Evolutionary conservation across 23 red algal genomes (phyloP), one percentile per base, ranked within the genome.

Genomic region (Rhodosorus marinus): DNA sequence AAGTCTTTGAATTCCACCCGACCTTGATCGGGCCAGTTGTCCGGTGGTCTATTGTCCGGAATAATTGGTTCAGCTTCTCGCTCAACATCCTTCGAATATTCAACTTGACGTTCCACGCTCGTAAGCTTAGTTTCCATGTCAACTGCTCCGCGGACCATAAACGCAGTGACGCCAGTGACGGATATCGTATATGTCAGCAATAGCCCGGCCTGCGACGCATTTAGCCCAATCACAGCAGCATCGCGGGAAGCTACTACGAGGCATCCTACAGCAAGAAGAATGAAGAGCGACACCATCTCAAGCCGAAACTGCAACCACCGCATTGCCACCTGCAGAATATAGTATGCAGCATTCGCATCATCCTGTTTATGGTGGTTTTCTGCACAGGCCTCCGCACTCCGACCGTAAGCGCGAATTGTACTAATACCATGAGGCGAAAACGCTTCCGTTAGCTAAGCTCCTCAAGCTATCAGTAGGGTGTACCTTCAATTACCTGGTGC

Each of bases 101-200:
- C 67, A 9, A 59, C 67, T 17, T 86, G 47, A 11, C 78, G 72
- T 46, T 98, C 90, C 29, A 98, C 64, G 0, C 68, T 55, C 34
- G 40, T 80, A 73, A 98, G 63, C 33, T 84, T 66, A 5, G 59
- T 85, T 59, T 98, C 90, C 6, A 74, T 66, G 22, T 98, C 90
- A 14, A 80, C 81, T 29, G 62, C 74, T 58, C 69, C 72, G 20
- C 90, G 57, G 7, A 98, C 72, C 40, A 70, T 62, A 74, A 74
- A 92, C 1, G 65, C 64, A 53, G 81, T 56, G 21, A 38, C 29
- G 20, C 65, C 61, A 14, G 76, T 54, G 17, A 72, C 69, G 59
- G 66, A 51, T 40, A 92, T 60, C 6, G 52, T 56, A 45, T 98
- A 98, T 19, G 78, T 68, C 33, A 98, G 60, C 9, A 65, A 59